Base-by-base conservation (phyloP, 1,139 yeast genomes). In the Debaryomycetaceae sp. region DNA sequence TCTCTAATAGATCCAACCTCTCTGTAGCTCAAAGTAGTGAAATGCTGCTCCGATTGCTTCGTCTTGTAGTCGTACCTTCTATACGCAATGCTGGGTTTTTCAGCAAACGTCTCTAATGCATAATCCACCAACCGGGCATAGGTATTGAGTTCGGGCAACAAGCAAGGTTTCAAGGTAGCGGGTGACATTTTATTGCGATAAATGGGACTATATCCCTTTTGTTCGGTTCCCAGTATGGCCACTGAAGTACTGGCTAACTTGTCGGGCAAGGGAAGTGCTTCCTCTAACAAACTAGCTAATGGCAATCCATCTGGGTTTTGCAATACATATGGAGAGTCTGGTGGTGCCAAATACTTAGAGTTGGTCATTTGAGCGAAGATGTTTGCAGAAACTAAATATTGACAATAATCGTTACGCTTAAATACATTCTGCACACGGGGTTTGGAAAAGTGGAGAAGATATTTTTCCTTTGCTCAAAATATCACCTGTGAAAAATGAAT, bases 1-100 rank as follows among this genome's bases (percentile, higher is more conserved):
- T 27, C 11, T 27, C 31, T 27, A 7, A 27, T 8, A 4, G 31
- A 27, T 3, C 52, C 42, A 13, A 62, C 62, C 42, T 67, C 57
- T 11, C 42, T 39, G 45, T 58, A 70, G 11, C 60, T 56, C 17
- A 58, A 45, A 4, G 53, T 40, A 3, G 49, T 51, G 53, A 55
- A 68, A 17, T 48, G 24, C 31, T 50, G 52, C 7, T 49, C 58
- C 34, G 62, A 56, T n/a, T 48, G 52, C 5, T 58, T 53, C n/a
- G 54, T 52, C n/a, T 49, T 49, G 44, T 68, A 65, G 50, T 72
- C 62, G 47, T 60, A 67, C 37, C 62, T 59, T 42, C 75, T 56
- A 36, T 52, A 55, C 2, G 65, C 67, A 35, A 71, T 55, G 45
- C 71, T 63, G 0, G 70, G 68, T 5, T 45, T 43, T 33, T 64